Evolutionary conservation across 2,329 filamentous ascomycete genomes (phyloP).

Genomic region (Colletotrichum higginsianum): DNA sequence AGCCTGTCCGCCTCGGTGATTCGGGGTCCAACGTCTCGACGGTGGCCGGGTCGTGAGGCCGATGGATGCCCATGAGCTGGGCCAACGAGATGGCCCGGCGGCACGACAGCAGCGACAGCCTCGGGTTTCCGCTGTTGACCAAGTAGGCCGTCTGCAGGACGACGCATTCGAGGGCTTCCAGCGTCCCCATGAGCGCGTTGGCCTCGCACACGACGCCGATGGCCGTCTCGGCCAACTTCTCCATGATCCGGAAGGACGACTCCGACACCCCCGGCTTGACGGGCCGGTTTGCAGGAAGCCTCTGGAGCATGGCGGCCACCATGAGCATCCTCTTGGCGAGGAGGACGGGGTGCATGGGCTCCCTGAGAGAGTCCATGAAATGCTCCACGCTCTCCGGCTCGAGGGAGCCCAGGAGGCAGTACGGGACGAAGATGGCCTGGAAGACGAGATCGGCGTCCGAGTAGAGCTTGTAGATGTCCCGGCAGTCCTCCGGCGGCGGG

Average conservation of each 20-base stretch:
- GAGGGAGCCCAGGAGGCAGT: conserved; percentile 20
- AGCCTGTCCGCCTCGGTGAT: conserved; percentile 37
- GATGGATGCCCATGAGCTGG: conserved; percentile 57
- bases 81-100: conserved; percentile 62
- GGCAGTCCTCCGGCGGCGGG: conserved; percentile 43
- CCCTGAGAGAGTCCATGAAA: conserved; percentile 43
- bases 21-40: conserved; percentile 30
- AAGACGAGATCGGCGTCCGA: conserved; percentile 44
- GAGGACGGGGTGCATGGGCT: conserved; percentile 55
- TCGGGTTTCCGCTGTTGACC: conserved; percentile 62
- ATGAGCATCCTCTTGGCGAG: conserved; percentile 58
- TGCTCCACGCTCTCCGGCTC: conserved; percentile 23
- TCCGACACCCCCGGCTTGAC: conserved; percentile 45
- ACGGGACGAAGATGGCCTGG: conserved; percentile 46
- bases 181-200: conserved; percentile 59
- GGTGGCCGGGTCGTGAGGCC: conserved; percentile 30
- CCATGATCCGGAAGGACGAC: conserved; percentile 44
- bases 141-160: conserved; percentile 62
- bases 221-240: conserved; percentile 48
- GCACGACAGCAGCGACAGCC: conserved; percentile 60
- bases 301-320: conserved; percentile 55
- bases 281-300: conserved; percentile 50
- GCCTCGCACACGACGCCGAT: conserved; percentile 59
- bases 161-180: conserved; percentile 65
- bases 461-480: conserved; percentile 38